A percentile compares a stretch with the other conserved stretches of the same genome.
These are phyloP conservation scores for Saururus chinensis DNA, from an alignment of 164 flowering plant genomes.

Conservation along the genomic window DNA sequence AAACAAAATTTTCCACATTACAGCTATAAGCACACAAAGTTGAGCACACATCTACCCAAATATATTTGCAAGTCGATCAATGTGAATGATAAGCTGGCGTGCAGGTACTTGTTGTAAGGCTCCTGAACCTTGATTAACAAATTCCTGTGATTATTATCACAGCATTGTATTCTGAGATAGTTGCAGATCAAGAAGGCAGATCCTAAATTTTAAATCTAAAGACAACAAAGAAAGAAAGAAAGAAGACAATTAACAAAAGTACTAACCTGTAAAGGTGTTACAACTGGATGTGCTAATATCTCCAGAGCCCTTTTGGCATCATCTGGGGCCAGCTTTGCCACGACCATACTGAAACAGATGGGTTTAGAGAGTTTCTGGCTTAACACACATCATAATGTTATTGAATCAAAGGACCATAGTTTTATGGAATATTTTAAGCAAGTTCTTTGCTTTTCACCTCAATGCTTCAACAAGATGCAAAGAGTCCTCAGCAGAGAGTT, in stretches of 20 bases:
- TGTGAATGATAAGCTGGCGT: conserved; percentile 81
- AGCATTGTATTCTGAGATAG: not conserved
- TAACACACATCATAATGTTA: not conserved
- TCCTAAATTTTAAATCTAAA: not conserved
- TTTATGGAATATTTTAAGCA: not conserved
- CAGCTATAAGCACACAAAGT: not conserved
- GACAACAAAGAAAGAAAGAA: not conserved
- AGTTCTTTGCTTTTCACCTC: conserved; percentile 29
- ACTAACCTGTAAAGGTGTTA: conserved; percentile 75
- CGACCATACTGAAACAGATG: conserved; percentile 63
- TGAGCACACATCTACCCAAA: conserved; percentile 44
- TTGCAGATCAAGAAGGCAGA: not conserved
- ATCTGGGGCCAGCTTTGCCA: conserved; percentile 88
- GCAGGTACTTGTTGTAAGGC: conserved; percentile 56
- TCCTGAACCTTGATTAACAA: conserved; percentile 65
- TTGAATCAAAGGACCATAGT: no score
- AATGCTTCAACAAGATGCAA: conserved; percentile 90
- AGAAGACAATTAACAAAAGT: not conserved
- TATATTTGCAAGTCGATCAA: conserved; percentile 84
- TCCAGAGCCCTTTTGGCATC: conserved; percentile 85
- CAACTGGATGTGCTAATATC: conserved; percentile 73
- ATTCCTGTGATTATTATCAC: conserved; percentile 40
- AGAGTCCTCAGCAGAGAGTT: conserved; percentile 83
- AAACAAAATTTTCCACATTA: not conserved
- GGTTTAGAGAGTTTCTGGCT: not conserved